Evolutionary conservation across 148 eudicot genomes (phyloP), one percentile per base, ranked within the genome.

Genomic region (Fagopyrum homotropicum): DNA sequence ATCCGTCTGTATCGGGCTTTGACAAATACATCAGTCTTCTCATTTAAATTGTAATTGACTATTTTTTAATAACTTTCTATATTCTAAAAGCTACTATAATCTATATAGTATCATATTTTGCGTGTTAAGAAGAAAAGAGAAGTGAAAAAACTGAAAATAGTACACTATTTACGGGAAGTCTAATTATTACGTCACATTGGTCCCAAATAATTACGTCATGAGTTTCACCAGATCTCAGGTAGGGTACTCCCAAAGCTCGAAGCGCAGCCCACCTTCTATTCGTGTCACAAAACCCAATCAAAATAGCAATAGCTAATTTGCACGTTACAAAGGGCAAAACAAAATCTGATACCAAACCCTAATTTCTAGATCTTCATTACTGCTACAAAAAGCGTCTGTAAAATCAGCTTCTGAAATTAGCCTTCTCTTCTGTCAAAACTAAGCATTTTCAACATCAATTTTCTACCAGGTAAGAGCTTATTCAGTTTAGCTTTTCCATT

Each of bases 301-400:
- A 57, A 7, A 19, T 19, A 7, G 63, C 22, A 9, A 50, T 50
- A 55, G 59, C 59, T 35, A 35, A 35, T 55, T 55, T 16, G 1
- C 59, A 54, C 59, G 59, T 54, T 54, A n/a, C 12, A 54, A 54
- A 54, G 59, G 22, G 59, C 59, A n/a, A 54, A 19, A 19, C 69
- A 63, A 61, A 63, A 63, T 14, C 69, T 15, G 69, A 63, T 63
- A 19, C 45, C 44, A 63, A 61, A 61, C 44, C 69, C 69, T 63
- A 63, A 63, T 63, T 63, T 63, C 15, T 29, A 63, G 69, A 63
- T 63, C 69, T 63, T 63, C 69, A 30, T 9, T 11, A 12, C 44
- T 29, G 9, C 69, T 11, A 14, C 16, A 55, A 55, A 55, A 9
- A 9, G 14, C 68, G 3, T 40, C 16, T 22, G 43, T 19, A 26